A percentile compares a stretch with the other conserved stretches of the same genome.
These are phyloP conservation scores for Coprinopsis strossmayeri DNA, from an alignment of 768 basidiomycete genomes.

Conservation along the genomic window DNA sequence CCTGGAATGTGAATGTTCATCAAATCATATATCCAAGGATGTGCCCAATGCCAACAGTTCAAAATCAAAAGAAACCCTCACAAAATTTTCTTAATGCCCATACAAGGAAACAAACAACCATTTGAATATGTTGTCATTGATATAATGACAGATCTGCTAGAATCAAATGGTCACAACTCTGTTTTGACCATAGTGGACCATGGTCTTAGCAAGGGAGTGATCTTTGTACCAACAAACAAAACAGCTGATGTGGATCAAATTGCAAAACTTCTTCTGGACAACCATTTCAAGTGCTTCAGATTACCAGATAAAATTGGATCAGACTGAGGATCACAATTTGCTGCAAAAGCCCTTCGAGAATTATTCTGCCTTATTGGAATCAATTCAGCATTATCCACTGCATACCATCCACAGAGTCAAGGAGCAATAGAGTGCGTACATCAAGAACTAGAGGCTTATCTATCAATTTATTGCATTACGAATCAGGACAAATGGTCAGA, in stretches of 20 bases:
- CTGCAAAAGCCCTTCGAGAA: conserved; percentile 11
- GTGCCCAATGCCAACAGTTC: conserved; percentile 16
- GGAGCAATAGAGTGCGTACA: conserved; percentile 5
- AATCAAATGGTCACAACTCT: conserved; percentile 11
- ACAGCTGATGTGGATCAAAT: conserved; percentile 7
- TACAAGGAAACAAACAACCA: conserved; percentile 5
- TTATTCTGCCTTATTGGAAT: conserved; percentile 11
- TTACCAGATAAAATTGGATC: conserved; percentile 9
- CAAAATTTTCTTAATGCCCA: not conserved
- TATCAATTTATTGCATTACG: not conserved
- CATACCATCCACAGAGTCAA: conserved; percentile 12
- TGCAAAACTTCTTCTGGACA: not conserved
- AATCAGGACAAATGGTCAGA: conserved; percentile 3
- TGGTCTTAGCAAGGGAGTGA: conserved; percentile 20
- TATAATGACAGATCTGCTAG: conserved; percentile 16
- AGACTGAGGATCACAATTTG: conserved; percentile 16
- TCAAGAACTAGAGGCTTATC: conserved; percentile 10
- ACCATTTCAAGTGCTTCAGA: conserved; percentile 5
- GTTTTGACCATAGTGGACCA: conserved; percentile 22
- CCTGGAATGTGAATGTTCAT: conserved; percentile 15
- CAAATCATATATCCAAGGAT: conserved; percentile 17
- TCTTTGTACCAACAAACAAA: conserved; percentile 16
- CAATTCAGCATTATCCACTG: conserved; percentile 9
- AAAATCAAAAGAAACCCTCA: conserved; percentile 1
- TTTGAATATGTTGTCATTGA: conserved; percentile 10